Conservation (phyloP, 1,284 basidiomycete genomes). For the Moesziomyces sp. region DNA sequence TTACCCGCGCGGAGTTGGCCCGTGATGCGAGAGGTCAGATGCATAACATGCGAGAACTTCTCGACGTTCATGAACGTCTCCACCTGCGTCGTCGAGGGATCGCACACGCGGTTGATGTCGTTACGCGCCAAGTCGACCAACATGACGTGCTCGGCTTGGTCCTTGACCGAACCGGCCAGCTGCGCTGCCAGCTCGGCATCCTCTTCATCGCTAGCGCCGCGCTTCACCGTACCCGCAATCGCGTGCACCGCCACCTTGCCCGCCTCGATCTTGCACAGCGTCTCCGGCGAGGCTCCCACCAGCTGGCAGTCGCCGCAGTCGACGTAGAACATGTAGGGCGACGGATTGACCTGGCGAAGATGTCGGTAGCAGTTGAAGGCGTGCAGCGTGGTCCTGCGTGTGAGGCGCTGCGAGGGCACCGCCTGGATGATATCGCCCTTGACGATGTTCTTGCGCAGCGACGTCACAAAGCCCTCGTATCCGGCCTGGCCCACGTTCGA, state of each 20-base stretch:
- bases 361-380: conserved; percentile 97
- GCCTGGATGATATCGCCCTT: conserved; percentile 99
- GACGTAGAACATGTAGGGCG: conserved; percentile 99
- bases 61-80: conserved; percentile 94
- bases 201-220: conserved; percentile 78
- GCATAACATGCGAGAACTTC: conserved; percentile 98
- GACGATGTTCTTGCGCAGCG: conserved; percentile 91
- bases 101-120: conserved; percentile 97
- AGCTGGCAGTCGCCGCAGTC: conserved; percentile 87
- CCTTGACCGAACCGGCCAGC: conserved; percentile 86
- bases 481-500: conserved; percentile 95
- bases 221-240: conserved; percentile 92
- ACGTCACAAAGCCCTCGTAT: conserved; percentile 91
- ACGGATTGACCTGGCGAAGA: conserved; percentile 92
- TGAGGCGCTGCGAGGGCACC: conserved; percentile 91
- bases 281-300: conserved; percentile 97
- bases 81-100: conserved; percentile 92
- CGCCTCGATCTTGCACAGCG: conserved; percentile 89
- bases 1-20: conserved; percentile 84
- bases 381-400: conserved; percentile 85
- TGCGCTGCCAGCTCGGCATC: conserved; percentile 81
- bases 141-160: conserved; percentile 99
- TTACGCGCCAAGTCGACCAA: conserved; percentile 98
- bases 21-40: conserved; percentile 94
- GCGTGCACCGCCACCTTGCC: conserved; percentile 95